Base-by-base conservation (phyloP, 2,329 filamentous ascomycete genomes). In the Beauveria medogensis region DNA sequence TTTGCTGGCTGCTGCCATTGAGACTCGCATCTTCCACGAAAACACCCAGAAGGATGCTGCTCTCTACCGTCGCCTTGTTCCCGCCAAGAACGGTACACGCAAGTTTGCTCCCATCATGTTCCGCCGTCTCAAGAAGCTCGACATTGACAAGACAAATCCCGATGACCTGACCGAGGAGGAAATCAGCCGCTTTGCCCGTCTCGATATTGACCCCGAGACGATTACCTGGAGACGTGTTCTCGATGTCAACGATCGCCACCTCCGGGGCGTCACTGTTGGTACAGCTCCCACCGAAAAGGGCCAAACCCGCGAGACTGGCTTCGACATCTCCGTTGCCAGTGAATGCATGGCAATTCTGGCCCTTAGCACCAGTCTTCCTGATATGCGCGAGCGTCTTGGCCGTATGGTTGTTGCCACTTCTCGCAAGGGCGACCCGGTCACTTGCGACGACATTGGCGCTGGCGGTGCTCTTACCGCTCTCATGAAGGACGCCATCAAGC, bases 291-390 rank as follows among this genome's bases (percentile, higher is more conserved):
- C 93, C 0, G 94, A 99, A 76, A 96, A 92, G 78, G 92, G 92
- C 16, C 86, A 91, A 67, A 89, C 85, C 28, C 86, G 94, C 64
- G 84, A 94, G 74, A 97, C 94, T 37, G 92, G 91, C 50, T 99
- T 99, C 70, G 94, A 99, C 72, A 99, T 99, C 67, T 96, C 93
- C 0, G 94, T 99, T 34, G 94, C 94, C 47, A 95, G 90, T 73
- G 94, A 97, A 75, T 96, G 92, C 73, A 99, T 99, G 94, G 94
- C 94, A 63, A 96, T 99, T 64, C 85, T 99, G 61, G 94, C 94
- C 10, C 84, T 99, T 66, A 95, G 91, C 78, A 97, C 91, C 65
- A 86, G 88, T 71, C 81, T 97, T 64, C 78, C 80, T 37, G 94
- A 99, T 70, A 90, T 99, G 87, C 86, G 94, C 62, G 92, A 97